Base-by-base conservation (phyloP, 192 early-diverging fungal species). In the Umbelopsis sp. region DNA sequence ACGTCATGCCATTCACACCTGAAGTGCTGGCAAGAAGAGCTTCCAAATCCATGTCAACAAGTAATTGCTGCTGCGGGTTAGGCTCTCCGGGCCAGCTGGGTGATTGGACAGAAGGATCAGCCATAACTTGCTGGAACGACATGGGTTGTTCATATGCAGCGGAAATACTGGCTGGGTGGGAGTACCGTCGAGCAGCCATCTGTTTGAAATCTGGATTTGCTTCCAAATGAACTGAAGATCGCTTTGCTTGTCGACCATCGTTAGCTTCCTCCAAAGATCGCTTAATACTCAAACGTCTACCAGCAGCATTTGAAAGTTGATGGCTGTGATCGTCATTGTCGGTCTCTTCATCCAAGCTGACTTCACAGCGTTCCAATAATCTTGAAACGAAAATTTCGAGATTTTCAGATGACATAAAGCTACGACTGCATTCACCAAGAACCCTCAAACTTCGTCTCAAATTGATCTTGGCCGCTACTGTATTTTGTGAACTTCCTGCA, bases 381-480 rank as follows among this genome's bases (percentile, higher is more conserved):
- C 55, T 61, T 11, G 55, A 61, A 12, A 61, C 55, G 33, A 61
- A 61, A 30, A 61, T 61, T 13, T 58, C 66, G 23, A 74, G 52
- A n/a, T 74, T 66, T 22, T 27, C 33, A 10, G 46, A 21, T 4
- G 73, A 61, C 44, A 74, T 27, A 49, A 44, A 61, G 33, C 37
- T 68, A 30, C 65, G 66, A 45, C 52, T 74, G 27, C 65, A 49
- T 15, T 74, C 65, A 15, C 67, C 67, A 18, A 74, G 41, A 7
- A 74, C 67, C 0, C 55, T 13, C 18, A 74, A 45, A 35, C 49
- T 67, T 52, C 61, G 41, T 35, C 41, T 13, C 67, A 74, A 45
- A 23, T 66, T 61, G 52, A 47, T 68, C 22, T 48, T 64, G 9
- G 73, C 50, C 13, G 52, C 33, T 3, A 61, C 49, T 9, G 23